Conservation (phyloP, 2,329 filamentous ascomycete species). For the Pyrenochaeta sp. region DNA sequence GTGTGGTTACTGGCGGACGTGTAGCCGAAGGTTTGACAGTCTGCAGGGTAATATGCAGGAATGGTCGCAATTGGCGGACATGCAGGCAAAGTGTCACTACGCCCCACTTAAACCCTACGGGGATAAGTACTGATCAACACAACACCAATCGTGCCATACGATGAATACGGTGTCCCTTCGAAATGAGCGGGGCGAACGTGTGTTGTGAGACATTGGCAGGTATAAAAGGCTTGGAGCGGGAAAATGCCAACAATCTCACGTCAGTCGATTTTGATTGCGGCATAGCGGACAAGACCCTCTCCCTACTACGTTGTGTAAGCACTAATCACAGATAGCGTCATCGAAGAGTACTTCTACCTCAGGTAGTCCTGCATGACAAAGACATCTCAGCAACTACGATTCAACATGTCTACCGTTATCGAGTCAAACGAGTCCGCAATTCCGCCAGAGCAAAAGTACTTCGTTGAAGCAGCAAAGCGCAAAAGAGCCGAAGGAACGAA, state of each 20-base stretch:
- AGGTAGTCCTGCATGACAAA: background rate
- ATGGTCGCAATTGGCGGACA: background rate
- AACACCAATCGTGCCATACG: conserved; percentile 3
- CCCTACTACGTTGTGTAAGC: background rate
- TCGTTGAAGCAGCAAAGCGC: conserved; percentile 23
- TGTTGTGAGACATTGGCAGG: background rate
- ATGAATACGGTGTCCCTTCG: background rate
- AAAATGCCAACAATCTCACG: conserved; percentile 2
- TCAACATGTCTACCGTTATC: conserved; percentile 4
- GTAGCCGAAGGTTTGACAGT: background rate
- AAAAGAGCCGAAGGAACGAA: conserved; percentile 17
- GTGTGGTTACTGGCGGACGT: background rate
- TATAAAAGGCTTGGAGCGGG: background rate
- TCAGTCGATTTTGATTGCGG: background rate
- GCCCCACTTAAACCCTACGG: background rate
- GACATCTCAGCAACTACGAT: background rate
- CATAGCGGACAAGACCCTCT: background rate
- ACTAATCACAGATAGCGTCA: background rate
- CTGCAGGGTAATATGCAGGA: background rate
- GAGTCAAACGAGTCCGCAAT: conserved; percentile 13
- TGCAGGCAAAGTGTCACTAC: background rate
- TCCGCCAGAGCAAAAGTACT: conserved; percentile 21
- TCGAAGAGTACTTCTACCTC: background rate
- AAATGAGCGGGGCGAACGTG: background rate
- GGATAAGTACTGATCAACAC: background rate